A percentile compares a stretch with the other conserved stretches of the same genome.
Conservation (phyloP, 1,284 basidiomycete genomes). For the Rhodotorula sp. region DNA sequence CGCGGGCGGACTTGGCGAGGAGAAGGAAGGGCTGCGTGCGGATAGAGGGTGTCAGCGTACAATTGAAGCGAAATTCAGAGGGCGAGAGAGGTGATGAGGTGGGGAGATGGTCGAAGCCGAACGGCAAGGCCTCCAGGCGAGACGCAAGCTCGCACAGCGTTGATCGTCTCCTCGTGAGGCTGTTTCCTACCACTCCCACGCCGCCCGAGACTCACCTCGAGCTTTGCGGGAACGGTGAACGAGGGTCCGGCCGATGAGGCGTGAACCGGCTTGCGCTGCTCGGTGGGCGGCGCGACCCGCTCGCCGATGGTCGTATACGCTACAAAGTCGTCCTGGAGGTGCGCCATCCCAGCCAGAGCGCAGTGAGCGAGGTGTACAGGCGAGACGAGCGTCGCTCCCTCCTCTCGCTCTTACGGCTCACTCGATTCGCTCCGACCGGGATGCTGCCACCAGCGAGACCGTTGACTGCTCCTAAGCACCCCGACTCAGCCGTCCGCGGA, state of each 20-base stretch:
- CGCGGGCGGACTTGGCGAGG: slow-evolving; percentile 83
- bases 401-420: background rate
- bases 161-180: too few species aligned
- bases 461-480: too few species aligned
- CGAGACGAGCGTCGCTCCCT: background rate
- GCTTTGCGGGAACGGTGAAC: slow-evolving; percentile 27
- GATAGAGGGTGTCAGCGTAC: background rate
- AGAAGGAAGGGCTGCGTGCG: slow-evolving; percentile 70
- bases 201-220: slow-evolving; percentile 25
- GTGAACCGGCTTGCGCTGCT: background rate
- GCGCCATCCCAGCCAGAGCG: background rate
- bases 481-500: slow-evolving; percentile 59
- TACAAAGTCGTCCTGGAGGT: slow-evolving; percentile 27
- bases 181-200: too few species aligned
- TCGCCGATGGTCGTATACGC: slow-evolving; percentile 36
- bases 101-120: background rate
- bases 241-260: slow-evolving; percentile 16
- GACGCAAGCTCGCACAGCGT: too few species aligned
- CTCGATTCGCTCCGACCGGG: too few species aligned
- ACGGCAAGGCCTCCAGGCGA: background rate
- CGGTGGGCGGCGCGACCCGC: slow-evolving; percentile 6
- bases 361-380: background rate
- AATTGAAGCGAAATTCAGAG: too few species aligned
- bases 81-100: background rate
- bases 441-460: background rate